A percentile compares a stretch with the other conserved stretches of the same genome.
These are phyloP conservation scores for Chaetomiaceae sp. DNA, from an alignment of 2,329 filamentous ascomycete genomes.

Conservation along the genomic window DNA sequence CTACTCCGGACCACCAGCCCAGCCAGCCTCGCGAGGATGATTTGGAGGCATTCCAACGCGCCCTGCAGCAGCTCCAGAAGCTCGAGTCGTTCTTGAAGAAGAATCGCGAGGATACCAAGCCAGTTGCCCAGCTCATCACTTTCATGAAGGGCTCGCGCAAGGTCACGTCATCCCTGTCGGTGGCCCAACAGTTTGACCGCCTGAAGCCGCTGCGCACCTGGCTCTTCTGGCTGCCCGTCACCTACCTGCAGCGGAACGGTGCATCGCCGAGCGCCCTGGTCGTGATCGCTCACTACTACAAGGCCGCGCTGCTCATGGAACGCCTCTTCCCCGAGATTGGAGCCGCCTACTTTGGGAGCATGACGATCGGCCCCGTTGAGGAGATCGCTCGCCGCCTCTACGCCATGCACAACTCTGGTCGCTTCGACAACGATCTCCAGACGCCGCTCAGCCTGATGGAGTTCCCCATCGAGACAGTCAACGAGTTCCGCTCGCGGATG, in stretches of 20 bases:
- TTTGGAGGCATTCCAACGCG: constrained; percentile 61
- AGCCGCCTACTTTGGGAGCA: constrained; percentile 77
- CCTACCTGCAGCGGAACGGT: constrained; percentile 71
- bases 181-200: constrained; percentile 83
- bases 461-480: constrained; percentile 64
- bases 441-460: constrained; percentile 65
- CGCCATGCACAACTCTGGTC: constrained; percentile 58
- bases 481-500: constrained; percentile 64
- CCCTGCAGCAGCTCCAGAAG: constrained; percentile 61
- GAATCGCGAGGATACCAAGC: constrained; percentile 63
- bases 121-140: constrained; percentile 63
- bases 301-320: constrained; percentile 79
- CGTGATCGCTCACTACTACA: constrained; percentile 88
- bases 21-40: constrained; percentile 65
- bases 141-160: constrained; percentile 70
- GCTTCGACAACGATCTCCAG: constrained; percentile 52
- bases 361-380: constrained; percentile 77
- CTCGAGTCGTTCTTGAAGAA: constrained; percentile 65
- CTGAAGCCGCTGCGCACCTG: constrained; percentile 84
- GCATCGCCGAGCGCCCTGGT: constrained; percentile 73
- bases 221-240: constrained; percentile 93
- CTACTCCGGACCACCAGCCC: constrained; percentile 55
- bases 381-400: constrained; percentile 75
- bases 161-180: constrained; percentile 62
- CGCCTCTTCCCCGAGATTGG: constrained; percentile 89